Percentiles rank a stretch among this genome's conserved stretches.
phyloP scores from a whole-genome alignment of 169 alveolate genomes.

The Condylostoma magnum region DNA sequence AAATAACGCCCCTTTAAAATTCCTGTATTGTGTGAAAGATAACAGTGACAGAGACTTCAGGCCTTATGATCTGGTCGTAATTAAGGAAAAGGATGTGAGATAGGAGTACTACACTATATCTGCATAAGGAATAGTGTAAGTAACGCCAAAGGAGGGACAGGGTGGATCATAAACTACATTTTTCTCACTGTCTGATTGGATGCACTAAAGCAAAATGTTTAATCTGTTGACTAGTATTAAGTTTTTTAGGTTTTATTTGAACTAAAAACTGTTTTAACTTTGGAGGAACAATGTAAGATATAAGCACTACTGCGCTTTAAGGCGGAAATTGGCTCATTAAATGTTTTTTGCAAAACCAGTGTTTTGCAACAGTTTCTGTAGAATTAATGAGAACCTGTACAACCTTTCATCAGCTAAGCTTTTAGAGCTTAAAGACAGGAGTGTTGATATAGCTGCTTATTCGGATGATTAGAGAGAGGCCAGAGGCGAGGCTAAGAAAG shows the following conservation, averaged over 20 bases:
- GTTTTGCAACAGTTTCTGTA: conserved; percentile 68
- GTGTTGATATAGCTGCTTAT: conserved; percentile 70
- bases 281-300: conserved; percentile 84
- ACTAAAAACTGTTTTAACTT: conserved; percentile 70
- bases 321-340: conserved; percentile 68
- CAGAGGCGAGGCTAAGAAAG: conserved; percentile 69
- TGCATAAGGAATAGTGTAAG: conserved; percentile 85
- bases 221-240: conserved; percentile 80
- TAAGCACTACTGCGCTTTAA: conserved; percentile 68
- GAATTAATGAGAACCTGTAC: conserved; percentile 69
- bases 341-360: conserved; percentile 83
- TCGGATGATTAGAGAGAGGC: conserved; percentile 70
- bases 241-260: conserved; percentile 80
- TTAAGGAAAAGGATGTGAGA: conserved; percentile 71
- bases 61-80: conserved; percentile 84
- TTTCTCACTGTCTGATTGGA: conserved; percentile 80
- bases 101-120: conserved; percentile 81
- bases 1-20: conserved; percentile 77
- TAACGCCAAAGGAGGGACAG: conserved; percentile 62
- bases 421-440: conserved; percentile 47
- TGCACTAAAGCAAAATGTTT: conserved; percentile 82
- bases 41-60: conserved; percentile 44
- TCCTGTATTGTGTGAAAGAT: conserved; percentile 77
- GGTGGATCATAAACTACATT: conserved; percentile 36
- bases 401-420: conserved; percentile 62